Percentiles rank a stretch among this genome's conserved stretches.
phyloP scores from a whole-genome alignment of 352 stramenopile genomes.

The Plasmopara muralis region DNA sequence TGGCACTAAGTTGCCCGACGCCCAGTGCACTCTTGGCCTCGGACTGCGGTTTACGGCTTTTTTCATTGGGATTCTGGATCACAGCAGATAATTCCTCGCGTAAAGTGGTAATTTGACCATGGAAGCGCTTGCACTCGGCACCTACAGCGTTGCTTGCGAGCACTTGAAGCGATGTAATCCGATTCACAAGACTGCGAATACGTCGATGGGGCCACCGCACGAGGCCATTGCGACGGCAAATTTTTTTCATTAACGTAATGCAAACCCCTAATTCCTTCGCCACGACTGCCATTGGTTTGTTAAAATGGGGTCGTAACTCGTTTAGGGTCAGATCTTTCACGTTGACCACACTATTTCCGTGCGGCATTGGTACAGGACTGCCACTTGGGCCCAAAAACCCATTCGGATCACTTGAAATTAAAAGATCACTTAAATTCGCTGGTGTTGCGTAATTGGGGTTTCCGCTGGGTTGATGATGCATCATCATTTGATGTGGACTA shows the following conservation, averaged over 20 bases:
- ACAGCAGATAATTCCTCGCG: conserved; percentile 66
- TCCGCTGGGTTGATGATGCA: conserved; percentile 14
- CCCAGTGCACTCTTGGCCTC: conserved; percentile 29
- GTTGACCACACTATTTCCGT: conserved; percentile 39
- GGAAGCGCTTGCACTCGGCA: conserved; percentile 54
- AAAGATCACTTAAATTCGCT: conserved; percentile 35
- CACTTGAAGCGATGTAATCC: conserved; percentile 69
- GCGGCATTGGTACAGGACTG: conserved; percentile 37
- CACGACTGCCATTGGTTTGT: conserved; percentile 78
- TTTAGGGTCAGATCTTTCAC: conserved; percentile 79
- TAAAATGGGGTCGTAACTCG: conserved; percentile 74
- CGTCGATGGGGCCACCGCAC: conserved; percentile 74
- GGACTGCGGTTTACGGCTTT: conserved; percentile 68
- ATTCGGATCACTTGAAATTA: conserved; percentile 36
- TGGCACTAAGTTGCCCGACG: background rate
- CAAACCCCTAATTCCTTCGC: conserved; percentile 79
- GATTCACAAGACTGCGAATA: conserved; percentile 77
- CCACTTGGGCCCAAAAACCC: conserved; percentile 32
- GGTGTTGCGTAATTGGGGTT: conserved; percentile 24
- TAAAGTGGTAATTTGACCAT: conserved; percentile 50
- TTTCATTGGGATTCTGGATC: conserved; percentile 82
- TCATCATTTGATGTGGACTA: conserved; percentile 33
- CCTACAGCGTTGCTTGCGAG: conserved; percentile 42
- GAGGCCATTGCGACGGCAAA: conserved; percentile 76
- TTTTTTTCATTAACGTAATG: conserved; percentile 87